Conservation (phyloP, 202 grass and related monocot species). For the Eragrostis tef region DNA sequence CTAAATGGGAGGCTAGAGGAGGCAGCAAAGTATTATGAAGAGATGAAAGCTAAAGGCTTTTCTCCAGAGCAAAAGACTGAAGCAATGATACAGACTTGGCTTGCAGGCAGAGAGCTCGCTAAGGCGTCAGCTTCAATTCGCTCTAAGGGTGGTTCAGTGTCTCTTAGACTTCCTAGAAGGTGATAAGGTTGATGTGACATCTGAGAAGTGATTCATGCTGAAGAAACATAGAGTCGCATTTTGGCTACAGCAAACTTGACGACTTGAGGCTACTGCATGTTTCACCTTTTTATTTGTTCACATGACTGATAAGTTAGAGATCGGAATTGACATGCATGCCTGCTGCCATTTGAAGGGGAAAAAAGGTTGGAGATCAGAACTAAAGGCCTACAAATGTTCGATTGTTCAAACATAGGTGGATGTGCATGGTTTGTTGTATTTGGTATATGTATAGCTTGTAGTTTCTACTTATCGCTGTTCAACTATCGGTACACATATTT, state of each 20-base stretch:
- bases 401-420: conserved; percentile 6
- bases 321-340: background rate
- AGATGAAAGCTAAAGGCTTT: conserved; percentile 83
- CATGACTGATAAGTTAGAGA: background rate
- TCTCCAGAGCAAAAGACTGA: conserved; percentile 74
- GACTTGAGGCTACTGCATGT: conserved; percentile 15
- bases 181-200: conserved; percentile 21
- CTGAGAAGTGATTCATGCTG: background rate
- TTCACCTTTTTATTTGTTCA: background rate
- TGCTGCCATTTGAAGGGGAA: too few relatives aligned
- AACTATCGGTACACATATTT: conserved; percentile 5
- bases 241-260: background rate
- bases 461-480: background rate
- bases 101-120: conserved; percentile 65
- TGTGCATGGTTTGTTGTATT: background rate
- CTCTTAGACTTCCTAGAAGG: conserved; percentile 45
- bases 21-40: conserved; percentile 67
- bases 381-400: conserved; percentile 9
- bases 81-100: conserved; percentile 74
- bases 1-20: conserved; percentile 74
- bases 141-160: conserved; percentile 30
- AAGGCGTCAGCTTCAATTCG: conserved; percentile 33
- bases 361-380: background rate
- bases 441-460: conserved; percentile 1
- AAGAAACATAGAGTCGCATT: background rate